Evolutionary conservation across 148 eudicot species (phyloP).

Genomic region (Heliamphora exappendiculata): DNA sequence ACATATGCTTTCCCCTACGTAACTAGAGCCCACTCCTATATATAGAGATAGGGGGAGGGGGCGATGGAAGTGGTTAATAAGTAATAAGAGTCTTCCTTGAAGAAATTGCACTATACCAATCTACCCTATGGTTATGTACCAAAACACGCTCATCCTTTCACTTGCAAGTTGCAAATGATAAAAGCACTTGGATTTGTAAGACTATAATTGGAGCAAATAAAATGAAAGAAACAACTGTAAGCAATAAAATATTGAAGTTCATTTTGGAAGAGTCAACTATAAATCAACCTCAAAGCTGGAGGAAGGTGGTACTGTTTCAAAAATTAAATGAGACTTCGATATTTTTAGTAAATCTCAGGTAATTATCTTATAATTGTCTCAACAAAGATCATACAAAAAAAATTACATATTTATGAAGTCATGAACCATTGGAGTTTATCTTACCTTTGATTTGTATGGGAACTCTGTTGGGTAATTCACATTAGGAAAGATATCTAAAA

Average conservation of each 20-base stretch:
- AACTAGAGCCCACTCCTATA: no score
- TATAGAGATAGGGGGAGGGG: no score
- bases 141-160: neutral
- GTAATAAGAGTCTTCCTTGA: neutral
- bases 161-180: neutral
- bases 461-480: slow-evolving; percentile 70
- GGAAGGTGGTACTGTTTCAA: neutral
- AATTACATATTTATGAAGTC: neutral
- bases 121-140: neutral
- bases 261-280: neutral
- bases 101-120: neutral
- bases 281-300: neutral
- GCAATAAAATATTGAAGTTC: neutral
- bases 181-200: neutral
- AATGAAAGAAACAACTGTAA: neutral
- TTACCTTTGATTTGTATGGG: slow-evolving; percentile 78
- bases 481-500: slow-evolving; percentile 57
- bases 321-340: neutral
- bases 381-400: neutral
- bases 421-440: slow-evolving; percentile 1
- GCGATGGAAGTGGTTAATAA: neutral
- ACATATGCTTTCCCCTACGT: no score
- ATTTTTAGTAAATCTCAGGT: neutral
- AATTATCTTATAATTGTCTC: neutral
- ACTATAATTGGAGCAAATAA: no score